Conservation (phyloP, 2,329 filamentous ascomycete genomes). For the Tetracladium maxilliforme region DNA sequence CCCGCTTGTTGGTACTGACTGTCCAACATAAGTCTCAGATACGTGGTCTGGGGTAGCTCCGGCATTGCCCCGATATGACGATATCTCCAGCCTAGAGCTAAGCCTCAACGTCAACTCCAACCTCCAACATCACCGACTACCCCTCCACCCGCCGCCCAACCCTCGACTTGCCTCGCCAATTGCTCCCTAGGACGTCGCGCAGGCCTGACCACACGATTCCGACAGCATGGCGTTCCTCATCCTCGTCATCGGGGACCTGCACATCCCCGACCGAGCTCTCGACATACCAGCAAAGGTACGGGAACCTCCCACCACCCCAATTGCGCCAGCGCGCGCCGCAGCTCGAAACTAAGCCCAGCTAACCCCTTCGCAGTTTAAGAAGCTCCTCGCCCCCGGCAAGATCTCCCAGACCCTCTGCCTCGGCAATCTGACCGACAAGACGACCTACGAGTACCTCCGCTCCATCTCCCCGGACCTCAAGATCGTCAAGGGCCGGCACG, state of each 20-base stretch:
- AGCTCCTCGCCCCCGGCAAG: conserved; percentile 70
- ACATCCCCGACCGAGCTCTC: conserved; percentile 83
- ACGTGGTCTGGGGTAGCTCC: too few relatives aligned
- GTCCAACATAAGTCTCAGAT: too few relatives aligned
- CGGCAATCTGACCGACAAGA: conserved; percentile 66
- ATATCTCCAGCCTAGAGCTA: too few relatives aligned
- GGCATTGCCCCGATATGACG: too few relatives aligned
- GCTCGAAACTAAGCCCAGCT: conserved; percentile 4
- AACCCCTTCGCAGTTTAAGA: conserved; percentile 51
- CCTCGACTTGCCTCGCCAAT: too few relatives aligned
- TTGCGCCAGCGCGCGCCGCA: conserved; percentile 1
- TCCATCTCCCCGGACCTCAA: conserved; percentile 59
- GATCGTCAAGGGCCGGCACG: conserved; percentile 53
- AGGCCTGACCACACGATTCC: not conserved
- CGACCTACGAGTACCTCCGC: conserved; percentile 69
- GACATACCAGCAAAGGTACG: conserved; percentile 80
- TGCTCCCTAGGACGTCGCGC: too few relatives aligned
- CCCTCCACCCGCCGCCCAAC: too few relatives aligned
- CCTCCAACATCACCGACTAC: too few relatives aligned
- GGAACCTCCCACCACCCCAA: conserved; percentile 3
- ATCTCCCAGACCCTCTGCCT: conserved; percentile 71
- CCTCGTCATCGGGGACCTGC: conserved; percentile 82
- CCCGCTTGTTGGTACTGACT: too few relatives aligned
- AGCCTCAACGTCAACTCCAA: too few relatives aligned
- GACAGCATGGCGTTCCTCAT: conserved; percentile 65